These are phyloP conservation scores for Emydomyces testavorans DNA, from an alignment of 2,329 filamentous ascomycete species.

Conservation along the genomic window DNA sequence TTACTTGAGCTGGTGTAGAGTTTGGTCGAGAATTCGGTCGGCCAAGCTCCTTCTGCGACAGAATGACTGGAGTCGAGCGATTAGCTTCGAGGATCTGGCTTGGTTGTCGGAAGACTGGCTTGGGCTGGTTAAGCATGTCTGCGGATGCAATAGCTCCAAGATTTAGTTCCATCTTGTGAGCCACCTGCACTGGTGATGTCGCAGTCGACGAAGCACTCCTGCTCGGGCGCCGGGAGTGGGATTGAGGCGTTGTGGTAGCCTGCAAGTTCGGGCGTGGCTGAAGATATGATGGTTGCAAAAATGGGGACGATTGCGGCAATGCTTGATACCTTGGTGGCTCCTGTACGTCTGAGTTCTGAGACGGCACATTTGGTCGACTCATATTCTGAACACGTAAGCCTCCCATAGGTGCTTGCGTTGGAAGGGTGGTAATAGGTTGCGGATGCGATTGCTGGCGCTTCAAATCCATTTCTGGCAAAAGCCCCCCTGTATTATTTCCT, in stretches of 20 bases:
- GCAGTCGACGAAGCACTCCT: constrained; percentile 12
- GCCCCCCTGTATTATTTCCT: constrained; percentile 1
- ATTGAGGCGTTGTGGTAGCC: constrained; percentile 7
- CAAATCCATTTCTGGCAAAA: constrained; percentile 12
- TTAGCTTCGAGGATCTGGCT: constrained; percentile 7
- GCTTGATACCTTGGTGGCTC: constrained; percentile 11
- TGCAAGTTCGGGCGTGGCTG: constrained; percentile 14
- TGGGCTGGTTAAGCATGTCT: constrained; percentile 2
- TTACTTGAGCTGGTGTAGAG: constrained; percentile 22
- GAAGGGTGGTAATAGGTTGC: not conserved
- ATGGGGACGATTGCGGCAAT: constrained; percentile 13
- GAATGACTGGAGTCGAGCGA: constrained; percentile 7
- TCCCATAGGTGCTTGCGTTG: not conserved
- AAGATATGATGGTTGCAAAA: constrained; percentile 27
- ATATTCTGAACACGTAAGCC: constrained; percentile 7
- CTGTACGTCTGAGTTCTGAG: constrained; percentile 9
- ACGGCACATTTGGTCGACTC: not conserved
- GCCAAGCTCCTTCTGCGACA: constrained; percentile 18
- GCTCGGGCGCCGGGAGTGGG: constrained; percentile 17
- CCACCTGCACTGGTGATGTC: constrained; percentile 14
- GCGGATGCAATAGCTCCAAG: not conserved
- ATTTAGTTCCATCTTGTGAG: constrained; percentile 12
- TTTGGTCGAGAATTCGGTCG: constrained; percentile 25
- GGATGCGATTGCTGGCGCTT: constrained; percentile 11
- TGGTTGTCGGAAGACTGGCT: constrained; percentile 4